Evolutionary conservation across 148 eudicot genomes (phyloP), one percentile per base, ranked within the genome.

Genomic region (Nyssa sinensis): DNA sequence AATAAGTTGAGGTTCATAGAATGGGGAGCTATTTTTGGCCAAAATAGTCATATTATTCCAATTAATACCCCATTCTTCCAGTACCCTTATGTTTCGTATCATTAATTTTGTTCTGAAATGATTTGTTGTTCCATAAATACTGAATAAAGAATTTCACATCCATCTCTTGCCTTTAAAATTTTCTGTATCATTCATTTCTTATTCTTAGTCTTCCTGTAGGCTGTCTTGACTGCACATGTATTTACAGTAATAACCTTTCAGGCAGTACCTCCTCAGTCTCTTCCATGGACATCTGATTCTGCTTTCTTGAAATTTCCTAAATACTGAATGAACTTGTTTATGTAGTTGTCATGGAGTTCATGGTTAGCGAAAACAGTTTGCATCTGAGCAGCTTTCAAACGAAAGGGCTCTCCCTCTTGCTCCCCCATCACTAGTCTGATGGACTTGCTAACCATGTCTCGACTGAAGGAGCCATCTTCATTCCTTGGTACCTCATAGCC

Each of bases 401-500:
- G 47, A 0, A 76, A 35, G 19, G 33, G 62, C 57, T 77, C 74
- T 16, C 80, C 85, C 66, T 81, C 84, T 24, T 75, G 74, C 72
- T 71, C 82, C 7, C 79, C 51, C 87, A 84, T 77, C 47, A 71
- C 85, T 17, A 25, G 53, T 71, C 66, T 79, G 0, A 84, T 67
- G 29, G 87, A 81, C 55, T 72, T 19, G 19, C 87, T 85, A n/a
- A 86, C 69, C n/a, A 53, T 69, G 1, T 81, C 73, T 70, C 82
- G 29, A 27, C 62, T 80, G 63, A 74, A 86, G 0, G 84, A 81
- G 4, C 87, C 87, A 29, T 86, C 90, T 66, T 81, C 77, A 28
- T 75, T 69, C 57, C 87, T 75, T 2, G 71, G 77, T 14, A 86
- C 86, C 57, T 81, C 90, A 67, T 68, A 47, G 7, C 84, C 87